A percentile compares a stretch with the other conserved stretches of the same genome.
These are phyloP conservation scores for Magnusiomyces suaveolens DNA, from an alignment of 1,139 yeast species.

Conservation along the genomic window DNA sequence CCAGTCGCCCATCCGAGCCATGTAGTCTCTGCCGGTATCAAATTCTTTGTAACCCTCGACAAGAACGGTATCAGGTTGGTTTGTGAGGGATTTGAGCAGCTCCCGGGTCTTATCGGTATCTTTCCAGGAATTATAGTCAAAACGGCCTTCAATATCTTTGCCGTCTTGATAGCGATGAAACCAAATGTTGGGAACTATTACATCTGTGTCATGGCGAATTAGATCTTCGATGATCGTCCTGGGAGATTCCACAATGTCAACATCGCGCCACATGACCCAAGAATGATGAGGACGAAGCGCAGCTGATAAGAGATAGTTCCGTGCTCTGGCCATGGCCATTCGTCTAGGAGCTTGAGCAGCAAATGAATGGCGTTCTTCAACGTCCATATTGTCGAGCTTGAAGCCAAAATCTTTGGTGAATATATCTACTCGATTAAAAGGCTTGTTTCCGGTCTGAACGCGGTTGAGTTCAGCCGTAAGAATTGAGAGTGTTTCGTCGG, in stretches of 20 bases:
- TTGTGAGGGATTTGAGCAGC: constrained; percentile 48
- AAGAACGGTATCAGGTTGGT: constrained; percentile 68
- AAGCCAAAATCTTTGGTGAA: constrained; percentile 81
- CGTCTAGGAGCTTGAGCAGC: constrained; percentile 84
- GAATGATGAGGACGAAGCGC: constrained; percentile 79
- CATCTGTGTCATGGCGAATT: constrained; percentile 67
- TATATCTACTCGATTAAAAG: constrained; percentile 63
- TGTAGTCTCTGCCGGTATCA: constrained; percentile 80
- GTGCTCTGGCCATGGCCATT: constrained; percentile 80
- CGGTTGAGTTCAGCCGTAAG: constrained; percentile 41
- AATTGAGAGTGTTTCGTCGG: constrained; percentile 58
- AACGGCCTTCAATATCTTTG: constrained; percentile 70
- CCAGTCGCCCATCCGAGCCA: constrained; percentile 61
- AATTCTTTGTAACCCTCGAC: constrained; percentile 89
- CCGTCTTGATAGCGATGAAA: constrained; percentile 66
- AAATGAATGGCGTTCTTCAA: constrained; percentile 68
- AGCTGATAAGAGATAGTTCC: constrained; percentile 74
- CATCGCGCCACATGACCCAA: constrained; percentile 95
- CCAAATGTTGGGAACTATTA: constrained; percentile 87
- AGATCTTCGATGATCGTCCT: constrained; percentile 68
- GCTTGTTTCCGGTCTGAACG: constrained; percentile 31
- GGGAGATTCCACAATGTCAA: constrained; percentile 76
- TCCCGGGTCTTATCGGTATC: constrained; percentile 65
- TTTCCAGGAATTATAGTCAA: constrained; percentile 82
- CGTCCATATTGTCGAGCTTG: constrained; percentile 51